Conservation (phyloP, 257 asterid genomes). For the Solanum peruvianum region DNA sequence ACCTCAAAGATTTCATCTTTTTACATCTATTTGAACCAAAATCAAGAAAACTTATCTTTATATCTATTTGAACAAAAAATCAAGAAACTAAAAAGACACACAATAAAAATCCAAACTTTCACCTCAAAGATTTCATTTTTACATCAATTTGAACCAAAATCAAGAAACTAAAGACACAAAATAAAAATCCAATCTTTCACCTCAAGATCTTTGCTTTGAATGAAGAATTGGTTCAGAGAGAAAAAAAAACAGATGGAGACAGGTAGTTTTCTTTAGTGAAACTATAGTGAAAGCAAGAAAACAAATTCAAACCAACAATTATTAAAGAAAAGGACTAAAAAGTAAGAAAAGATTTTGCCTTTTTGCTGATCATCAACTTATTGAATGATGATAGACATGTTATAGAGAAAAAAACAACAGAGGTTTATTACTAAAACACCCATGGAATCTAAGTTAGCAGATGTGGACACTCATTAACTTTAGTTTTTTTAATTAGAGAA, state of each 20-base stretch:
- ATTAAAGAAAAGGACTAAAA: not conserved
- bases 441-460: not conserved
- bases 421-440: not conserved
- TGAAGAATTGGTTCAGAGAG: not conserved
- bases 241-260: not conserved
- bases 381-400: conserved; percentile 5
- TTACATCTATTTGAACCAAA: not conserved
- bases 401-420: not conserved
- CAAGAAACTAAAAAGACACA: not conserved
- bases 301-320: not conserved
- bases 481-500: not conserved
- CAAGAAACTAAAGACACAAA: not conserved
- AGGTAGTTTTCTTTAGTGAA: not conserved
- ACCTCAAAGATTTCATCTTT: not conserved
- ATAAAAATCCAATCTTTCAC: not conserved
- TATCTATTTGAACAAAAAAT: not conserved
- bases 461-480: not conserved
- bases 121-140: conserved; percentile 44
- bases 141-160: not conserved
- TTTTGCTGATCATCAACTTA: conserved; percentile 1
- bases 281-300: not conserved
- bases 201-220: not conserved
- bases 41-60: not conserved
- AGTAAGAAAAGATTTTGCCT: not conserved
- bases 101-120: not conserved